phyloP scores from a whole-genome alignment of 306 rosid genomes.

The Sechiopsis laciniata region DNA sequence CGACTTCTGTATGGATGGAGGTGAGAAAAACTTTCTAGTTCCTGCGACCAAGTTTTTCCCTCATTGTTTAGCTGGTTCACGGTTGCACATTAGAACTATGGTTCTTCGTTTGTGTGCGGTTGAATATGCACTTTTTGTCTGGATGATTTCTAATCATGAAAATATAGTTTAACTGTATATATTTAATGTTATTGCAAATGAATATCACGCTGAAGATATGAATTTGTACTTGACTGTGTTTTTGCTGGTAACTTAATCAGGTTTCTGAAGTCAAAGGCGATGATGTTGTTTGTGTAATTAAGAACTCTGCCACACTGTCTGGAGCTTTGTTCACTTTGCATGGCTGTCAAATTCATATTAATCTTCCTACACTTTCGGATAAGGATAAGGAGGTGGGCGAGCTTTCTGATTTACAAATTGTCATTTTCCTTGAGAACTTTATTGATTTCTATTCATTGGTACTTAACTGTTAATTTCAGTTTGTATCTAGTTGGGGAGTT shows the following conservation, averaged over 20 bases:
- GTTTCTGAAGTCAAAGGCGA: constrained; percentile 72
- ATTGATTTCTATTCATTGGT: not conserved
- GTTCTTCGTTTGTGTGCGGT: not conserved
- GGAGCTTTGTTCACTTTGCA: constrained; percentile 92
- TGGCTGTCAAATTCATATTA: constrained; percentile 77
- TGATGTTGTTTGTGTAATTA: constrained; percentile 74
- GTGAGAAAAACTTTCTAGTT: constrained; percentile 31
- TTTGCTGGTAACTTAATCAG: constrained; percentile 41
- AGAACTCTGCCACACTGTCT: constrained; percentile 85
- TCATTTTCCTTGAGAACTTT: not conserved
- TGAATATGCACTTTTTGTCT: not conserved
- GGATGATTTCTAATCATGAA: not conserved
- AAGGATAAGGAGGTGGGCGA: constrained; percentile 66
- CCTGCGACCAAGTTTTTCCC: not conserved
- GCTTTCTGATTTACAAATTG: not conserved
- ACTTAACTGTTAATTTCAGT: constrained; percentile 27
- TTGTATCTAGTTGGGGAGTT: constrained; percentile 45
- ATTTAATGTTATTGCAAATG: not conserved
- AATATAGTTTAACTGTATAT: constrained; percentile 16
- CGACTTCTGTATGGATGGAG: constrained; percentile 99
- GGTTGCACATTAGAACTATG: not conserved
- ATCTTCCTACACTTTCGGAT: constrained; percentile 85
- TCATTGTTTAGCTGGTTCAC: not conserved
- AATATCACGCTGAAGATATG: not conserved
- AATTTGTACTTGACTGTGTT: constrained; percentile 22